phyloP scores from a whole-genome alignment of 1,284 basidiomycete species.

The Taiwanofungus camphoratus region DNA sequence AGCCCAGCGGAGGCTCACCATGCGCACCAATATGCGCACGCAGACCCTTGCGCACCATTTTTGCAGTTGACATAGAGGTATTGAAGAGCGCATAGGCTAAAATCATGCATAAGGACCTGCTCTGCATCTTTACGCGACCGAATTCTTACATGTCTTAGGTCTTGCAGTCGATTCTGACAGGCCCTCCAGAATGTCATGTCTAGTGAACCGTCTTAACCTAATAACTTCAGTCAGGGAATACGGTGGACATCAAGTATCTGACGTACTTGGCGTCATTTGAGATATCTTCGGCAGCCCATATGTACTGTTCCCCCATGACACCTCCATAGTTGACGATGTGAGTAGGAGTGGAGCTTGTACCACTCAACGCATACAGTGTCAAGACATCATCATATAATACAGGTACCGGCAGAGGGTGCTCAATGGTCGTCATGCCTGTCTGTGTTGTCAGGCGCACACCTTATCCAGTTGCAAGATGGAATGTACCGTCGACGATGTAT shows the following conservation, averaged over 20 bases:
- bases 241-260: not conserved
- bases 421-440: constrained; percentile 72
- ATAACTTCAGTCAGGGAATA: not conserved
- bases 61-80: constrained; percentile 58
- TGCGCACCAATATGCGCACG: constrained; percentile 66
- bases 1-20: constrained; percentile 65
- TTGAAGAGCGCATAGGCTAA: constrained; percentile 63
- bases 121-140: not conserved
- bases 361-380: constrained; percentile 54
- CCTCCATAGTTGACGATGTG: constrained; percentile 74
- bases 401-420: constrained; percentile 62
- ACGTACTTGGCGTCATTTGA: constrained; percentile 61
- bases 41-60: constrained; percentile 59
- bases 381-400: constrained; percentile 63
- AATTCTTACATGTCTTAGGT: constrained; percentile 47
- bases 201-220: constrained; percentile 55
- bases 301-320: constrained; percentile 54
- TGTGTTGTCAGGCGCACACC: too few relatives aligned
- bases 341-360: constrained; percentile 68
- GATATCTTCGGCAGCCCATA: constrained; percentile 61
- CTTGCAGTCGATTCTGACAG: constrained; percentile 56
- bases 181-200: constrained; percentile 58
- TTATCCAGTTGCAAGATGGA: too few relatives aligned
- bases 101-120: too few relatives aligned
- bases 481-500: constrained; percentile 63